These are phyloP conservation scores for Crucihimalaya himalaica DNA, from an alignment of 345 rosid genomes.

Conservation along the genomic window DNA sequence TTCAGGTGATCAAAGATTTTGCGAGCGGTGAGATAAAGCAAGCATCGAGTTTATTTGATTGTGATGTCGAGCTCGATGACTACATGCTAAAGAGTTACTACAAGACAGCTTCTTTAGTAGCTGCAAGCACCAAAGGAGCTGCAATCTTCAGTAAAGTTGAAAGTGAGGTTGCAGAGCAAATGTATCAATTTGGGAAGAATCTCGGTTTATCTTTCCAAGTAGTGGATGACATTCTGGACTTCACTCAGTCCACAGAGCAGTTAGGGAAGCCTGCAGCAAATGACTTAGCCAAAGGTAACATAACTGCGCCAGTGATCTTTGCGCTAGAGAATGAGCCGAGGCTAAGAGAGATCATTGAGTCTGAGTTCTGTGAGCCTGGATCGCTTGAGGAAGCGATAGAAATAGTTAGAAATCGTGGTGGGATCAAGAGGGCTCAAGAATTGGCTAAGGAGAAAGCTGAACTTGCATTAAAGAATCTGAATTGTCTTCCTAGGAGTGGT, in stretches of 20 bases:
- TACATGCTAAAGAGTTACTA: conserved; percentile 90
- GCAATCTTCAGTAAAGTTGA: conserved; percentile 82
- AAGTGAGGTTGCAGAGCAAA: conserved; percentile 47
- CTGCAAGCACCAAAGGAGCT: conserved; percentile 94
- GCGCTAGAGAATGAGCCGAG: conserved; percentile 78
- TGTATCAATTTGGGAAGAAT: conserved; percentile 86
- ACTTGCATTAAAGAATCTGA: conserved; percentile 66
- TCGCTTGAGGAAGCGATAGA: conserved; percentile 75
- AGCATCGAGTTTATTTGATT: conserved; percentile 91
- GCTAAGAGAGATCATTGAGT: conserved; percentile 82
- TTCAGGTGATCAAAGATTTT: conserved; percentile 93
- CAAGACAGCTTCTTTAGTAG: conserved; percentile 91
- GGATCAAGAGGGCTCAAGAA: conserved; percentile 73
- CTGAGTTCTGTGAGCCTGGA: conserved; percentile 83
- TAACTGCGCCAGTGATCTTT: conserved; percentile 90
- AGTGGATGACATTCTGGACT: conserved; percentile 90
- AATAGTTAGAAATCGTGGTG: conserved; percentile 67
- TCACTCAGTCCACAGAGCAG: conserved; percentile 90
- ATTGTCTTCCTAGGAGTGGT: conserved; percentile 61
- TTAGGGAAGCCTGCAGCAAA: conserved; percentile 90
- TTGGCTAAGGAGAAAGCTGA: conserved; percentile 86
- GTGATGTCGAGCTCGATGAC: conserved; percentile 73
- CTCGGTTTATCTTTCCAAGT: conserved; percentile 95
- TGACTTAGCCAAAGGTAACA: conserved; percentile 82
- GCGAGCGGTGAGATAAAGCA: conserved; percentile 99